These are phyloP conservation scores for Symbiodinium pilosum DNA, from an alignment of 73 alveolate species.

Conservation along the genomic window DNA sequence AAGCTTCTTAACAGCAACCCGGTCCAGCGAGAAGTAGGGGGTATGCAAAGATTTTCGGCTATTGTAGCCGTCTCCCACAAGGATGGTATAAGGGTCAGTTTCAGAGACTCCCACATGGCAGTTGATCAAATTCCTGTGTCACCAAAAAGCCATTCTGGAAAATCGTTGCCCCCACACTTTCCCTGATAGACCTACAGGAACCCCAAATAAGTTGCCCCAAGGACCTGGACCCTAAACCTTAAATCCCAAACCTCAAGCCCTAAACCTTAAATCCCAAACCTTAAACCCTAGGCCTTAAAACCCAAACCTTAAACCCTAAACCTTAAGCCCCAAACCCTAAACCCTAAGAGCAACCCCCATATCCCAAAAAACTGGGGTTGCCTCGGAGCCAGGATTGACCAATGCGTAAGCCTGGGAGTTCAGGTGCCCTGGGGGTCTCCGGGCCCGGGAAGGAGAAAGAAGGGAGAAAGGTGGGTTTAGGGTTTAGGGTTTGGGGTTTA, in stretches of 20 bases:
- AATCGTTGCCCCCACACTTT: too few species aligned
- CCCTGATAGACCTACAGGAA: too few species aligned
- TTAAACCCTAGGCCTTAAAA: not conserved
- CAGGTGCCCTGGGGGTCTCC: too few species aligned
- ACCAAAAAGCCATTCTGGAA: too few species aligned
- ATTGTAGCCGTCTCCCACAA: too few species aligned
- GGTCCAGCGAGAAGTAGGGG: too few species aligned
- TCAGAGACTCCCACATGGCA: too few species aligned
- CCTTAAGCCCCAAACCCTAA: not conserved
- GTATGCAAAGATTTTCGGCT: too few species aligned
- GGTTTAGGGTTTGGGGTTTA: not conserved
- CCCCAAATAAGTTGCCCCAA: not conserved
- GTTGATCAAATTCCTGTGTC: too few species aligned
- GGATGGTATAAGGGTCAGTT: too few species aligned
- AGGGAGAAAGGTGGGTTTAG: not conserved
- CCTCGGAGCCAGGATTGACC: not conserved
- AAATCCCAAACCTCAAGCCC: not conserved
- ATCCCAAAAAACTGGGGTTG: not conserved
- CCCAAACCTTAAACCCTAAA: not conserved
- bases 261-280: not conserved
- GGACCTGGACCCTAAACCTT: not conserved
- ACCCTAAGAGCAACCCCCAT: not conserved
- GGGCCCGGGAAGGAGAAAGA: too few species aligned
- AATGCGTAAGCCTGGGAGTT: not conserved
- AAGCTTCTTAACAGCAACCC: too few species aligned